phyloP scores from a whole-genome alignment of 2,329 filamentous ascomycete species.

The Aspergillus awamori region DNA sequence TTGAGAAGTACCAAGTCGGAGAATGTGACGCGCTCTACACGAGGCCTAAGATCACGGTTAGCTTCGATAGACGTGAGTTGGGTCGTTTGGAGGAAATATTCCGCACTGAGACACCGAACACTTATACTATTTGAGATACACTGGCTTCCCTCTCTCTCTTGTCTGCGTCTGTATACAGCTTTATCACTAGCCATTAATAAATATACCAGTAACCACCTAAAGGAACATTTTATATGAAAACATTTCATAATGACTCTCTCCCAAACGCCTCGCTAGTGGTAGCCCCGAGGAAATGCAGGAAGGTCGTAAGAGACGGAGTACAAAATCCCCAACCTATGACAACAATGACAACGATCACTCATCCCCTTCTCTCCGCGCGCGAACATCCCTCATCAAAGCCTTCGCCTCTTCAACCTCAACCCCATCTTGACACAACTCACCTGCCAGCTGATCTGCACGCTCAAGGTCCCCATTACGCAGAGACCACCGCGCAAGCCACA shows the following conservation, averaged over 20 bases:
- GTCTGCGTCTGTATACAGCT: not conserved
- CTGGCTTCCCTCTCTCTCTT: not conserved
- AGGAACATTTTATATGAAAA: not conserved
- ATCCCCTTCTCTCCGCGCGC: constrained; percentile 67
- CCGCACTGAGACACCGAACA: constrained; percentile 8
- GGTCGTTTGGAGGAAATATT: constrained; percentile 17
- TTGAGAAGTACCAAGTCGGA: not conserved
- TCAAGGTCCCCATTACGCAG: constrained; percentile 75
- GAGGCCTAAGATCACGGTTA: constrained; percentile 23
- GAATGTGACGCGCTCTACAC: not conserved
- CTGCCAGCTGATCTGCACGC: constrained; percentile 77
- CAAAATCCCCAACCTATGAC: not conserved
- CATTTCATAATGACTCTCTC: not conserved
- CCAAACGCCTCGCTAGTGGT: constrained; percentile 16
- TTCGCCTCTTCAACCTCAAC: constrained; percentile 97
- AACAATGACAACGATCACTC: constrained; percentile 15
- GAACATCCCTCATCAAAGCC: constrained; percentile 82
- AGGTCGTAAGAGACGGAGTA: not conserved
- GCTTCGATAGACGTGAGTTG: constrained; percentile 33
- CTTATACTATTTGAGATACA: not conserved
- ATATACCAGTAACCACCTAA: no score
- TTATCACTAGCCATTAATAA: no score
- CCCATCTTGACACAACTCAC: constrained; percentile 92
- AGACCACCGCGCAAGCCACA: constrained; percentile 88
- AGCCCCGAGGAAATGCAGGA: not conserved